A percentile compares a stretch with the other conserved stretches of the same genome.
These are phyloP conservation scores for Trapa bicornis DNA, from an alignment of 345 rosid genomes.

Conservation along the genomic window DNA sequence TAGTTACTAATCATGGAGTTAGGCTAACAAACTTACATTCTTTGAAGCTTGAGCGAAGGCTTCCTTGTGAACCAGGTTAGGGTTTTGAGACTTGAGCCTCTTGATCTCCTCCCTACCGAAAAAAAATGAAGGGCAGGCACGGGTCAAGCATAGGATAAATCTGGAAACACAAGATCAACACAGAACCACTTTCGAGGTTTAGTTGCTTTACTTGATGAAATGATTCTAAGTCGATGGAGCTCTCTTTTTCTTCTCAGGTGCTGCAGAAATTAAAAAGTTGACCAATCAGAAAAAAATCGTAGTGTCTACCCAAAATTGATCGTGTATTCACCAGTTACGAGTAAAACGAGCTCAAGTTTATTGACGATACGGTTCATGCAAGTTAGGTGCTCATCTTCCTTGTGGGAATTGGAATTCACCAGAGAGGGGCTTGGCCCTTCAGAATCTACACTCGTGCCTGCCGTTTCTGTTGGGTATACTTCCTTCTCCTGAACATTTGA, in stretches of 20 bases:
- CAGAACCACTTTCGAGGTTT: background rate
- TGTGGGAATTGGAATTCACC: slow-evolving; percentile 39
- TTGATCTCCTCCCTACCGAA: slow-evolving; percentile 79
- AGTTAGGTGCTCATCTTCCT: slow-evolving; percentile 51
- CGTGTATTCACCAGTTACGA: background rate
- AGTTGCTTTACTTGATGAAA: slow-evolving; percentile 71
- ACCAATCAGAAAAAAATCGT: background rate
- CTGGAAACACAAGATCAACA: background rate
- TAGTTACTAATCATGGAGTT: background rate
- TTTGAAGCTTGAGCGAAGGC: slow-evolving; percentile 96
- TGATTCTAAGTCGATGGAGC: slow-evolving; percentile 92
- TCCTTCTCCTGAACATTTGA: slow-evolving; percentile 28
- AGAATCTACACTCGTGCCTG: slow-evolving; percentile 17
- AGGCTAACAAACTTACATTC: slow-evolving; percentile 36
- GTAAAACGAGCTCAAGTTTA: slow-evolving; percentile 46
- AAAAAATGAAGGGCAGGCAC: background rate
- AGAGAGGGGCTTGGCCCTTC: slow-evolving; percentile 27
- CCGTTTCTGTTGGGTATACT: slow-evolving; percentile 20
- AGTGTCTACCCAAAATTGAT: background rate
- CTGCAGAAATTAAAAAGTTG: slow-evolving; percentile 19
- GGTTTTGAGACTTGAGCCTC: slow-evolving; percentile 88
- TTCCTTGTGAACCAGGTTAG: slow-evolving; percentile 89
- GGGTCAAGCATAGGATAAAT: background rate
- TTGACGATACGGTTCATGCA: slow-evolving; percentile 49
- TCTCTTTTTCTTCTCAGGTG: slow-evolving; percentile 94